Base-by-base conservation (phyloP, 768 basidiomycete genomes). In the Pluteus cervinus region DNA sequence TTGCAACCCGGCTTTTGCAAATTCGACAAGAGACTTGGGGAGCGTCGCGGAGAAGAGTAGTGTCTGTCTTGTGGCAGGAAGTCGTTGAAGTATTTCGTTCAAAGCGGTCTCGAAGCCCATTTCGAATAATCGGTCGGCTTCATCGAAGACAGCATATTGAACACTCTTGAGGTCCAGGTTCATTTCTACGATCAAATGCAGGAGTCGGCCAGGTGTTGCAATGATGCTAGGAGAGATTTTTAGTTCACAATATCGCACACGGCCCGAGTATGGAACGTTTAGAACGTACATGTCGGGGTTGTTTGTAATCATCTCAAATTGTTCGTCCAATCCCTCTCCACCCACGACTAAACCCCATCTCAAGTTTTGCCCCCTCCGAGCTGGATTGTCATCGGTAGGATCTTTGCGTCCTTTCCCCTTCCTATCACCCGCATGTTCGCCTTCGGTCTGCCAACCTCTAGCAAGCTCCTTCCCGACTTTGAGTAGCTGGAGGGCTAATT, bases 151-250 rank as follows among this genome's bases (percentile, higher is more conserved):
- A 43, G 92, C 79, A 42, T 87, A 90, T 61, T 93, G 81, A 4
- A 93, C 69, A 0, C 86, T 81, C 35, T 84, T 79, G 18, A 99
- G 68, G 54, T 94, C 90, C 33, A 96, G 65, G 44, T 86, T 86
- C 94, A 98, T 98, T 64, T 99, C 96, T 34, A 98, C 87, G 36
- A 87, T 73, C 16, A 99, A 73, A 63, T 99, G 96, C n/a, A 99
- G 76, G 23, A 99, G 69, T 46, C 96, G 91, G 42, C 96, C 96
- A 12, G 96, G 96, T 8, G 96, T 99, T 16, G 96, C 94, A 47
- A 99, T 94, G 45, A 99, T 86, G 14, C 93, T 97, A 48, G 16
- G 43, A 38, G 26, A 43, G n/a, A n/a, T n/a, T n/a, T n/a, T n/a
- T n/a, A n/a, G n/a, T n/a, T n/a, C n/a, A n/a, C n/a, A n/a, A n/a